Evolutionary conservation across 345 rosid species (phyloP).

Genomic region (Viola odorata): DNA sequence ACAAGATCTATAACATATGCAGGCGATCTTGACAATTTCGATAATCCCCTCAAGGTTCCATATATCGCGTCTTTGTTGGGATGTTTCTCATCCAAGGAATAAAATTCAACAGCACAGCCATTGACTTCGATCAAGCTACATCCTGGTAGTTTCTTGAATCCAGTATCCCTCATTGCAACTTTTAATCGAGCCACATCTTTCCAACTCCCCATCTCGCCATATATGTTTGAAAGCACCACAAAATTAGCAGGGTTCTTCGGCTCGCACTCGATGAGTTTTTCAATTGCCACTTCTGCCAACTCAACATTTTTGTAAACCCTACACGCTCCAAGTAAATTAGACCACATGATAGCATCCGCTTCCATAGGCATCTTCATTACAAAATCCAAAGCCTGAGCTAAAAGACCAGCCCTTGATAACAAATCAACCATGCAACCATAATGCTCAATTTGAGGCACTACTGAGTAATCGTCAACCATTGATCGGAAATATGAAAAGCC

Average conservation of each 20-base stretch:
- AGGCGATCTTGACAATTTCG: constrained; percentile 30
- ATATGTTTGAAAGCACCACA: constrained; percentile 66
- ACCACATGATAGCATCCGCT: constrained; percentile 84
- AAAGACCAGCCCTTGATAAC: constrained; percentile 66
- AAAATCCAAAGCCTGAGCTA: constrained; percentile 65
- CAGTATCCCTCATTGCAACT: constrained; percentile 77
- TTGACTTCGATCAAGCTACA: constrained; percentile 68
- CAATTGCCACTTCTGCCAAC: constrained; percentile 58
- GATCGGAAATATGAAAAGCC: constrained; percentile 62
- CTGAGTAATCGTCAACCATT: constrained; percentile 52
- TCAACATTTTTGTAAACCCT: constrained; percentile 68
- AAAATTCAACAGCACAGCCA: constrained; percentile 57
- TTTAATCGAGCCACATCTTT: constrained; percentile 65
- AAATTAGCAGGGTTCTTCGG: constrained; percentile 71
- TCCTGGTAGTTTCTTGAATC: constrained; percentile 67
- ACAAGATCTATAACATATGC: constrained; percentile 1
- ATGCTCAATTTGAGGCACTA: constrained; percentile 73
- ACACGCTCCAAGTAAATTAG: constrained; percentile 67
- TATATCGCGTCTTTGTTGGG: constrained; percentile 45
- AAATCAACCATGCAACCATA: constrained; percentile 74
- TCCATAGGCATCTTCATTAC: constrained; percentile 53
- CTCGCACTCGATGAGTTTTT: constrained; percentile 50
- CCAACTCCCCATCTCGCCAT: constrained; percentile 65
- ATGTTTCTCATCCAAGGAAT: constrained; percentile 67
- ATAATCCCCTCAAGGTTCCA: constrained; percentile 42